Evolutionary conservation across 1,284 basidiomycete genomes (phyloP).

Genomic region (Inonotus obliquus): DNA sequence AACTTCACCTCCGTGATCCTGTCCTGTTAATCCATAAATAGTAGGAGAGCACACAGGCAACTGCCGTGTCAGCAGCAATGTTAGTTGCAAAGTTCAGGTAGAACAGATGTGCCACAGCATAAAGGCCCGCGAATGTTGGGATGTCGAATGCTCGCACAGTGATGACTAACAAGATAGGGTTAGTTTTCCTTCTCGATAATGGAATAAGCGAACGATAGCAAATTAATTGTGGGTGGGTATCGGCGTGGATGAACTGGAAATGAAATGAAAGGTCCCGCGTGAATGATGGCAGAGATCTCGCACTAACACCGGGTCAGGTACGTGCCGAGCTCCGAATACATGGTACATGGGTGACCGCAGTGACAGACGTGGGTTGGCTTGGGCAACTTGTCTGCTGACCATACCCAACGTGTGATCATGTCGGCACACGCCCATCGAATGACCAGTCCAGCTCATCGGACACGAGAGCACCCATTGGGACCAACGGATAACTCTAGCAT

Average conservation of each 20-base stretch:
- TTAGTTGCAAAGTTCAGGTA: constrained; percentile 27
- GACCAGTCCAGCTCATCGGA: too few relatives aligned
- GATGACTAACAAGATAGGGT: constrained; percentile 15
- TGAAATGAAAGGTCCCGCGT: neutral
- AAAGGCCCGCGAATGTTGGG: constrained; percentile 21
- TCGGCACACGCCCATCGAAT: too few relatives aligned
- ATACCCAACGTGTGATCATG: too few relatives aligned
- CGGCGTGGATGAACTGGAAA: neutral
- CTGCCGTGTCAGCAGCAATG: constrained; percentile 29
- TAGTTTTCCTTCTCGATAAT: too few relatives aligned
- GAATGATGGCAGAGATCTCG: neutral
- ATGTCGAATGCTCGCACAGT: constrained; percentile 18
- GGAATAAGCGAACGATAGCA: neutral
- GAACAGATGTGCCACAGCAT: constrained; percentile 22
- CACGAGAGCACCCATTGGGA: too few relatives aligned
- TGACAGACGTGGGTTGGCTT: too few relatives aligned
- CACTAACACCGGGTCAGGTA: neutral
- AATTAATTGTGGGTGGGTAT: neutral
- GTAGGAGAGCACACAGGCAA: constrained; percentile 32
- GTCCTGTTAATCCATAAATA: constrained; percentile 31
- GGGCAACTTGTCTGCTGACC: too few relatives aligned
- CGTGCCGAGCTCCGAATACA: neutral
- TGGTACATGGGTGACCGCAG: too few relatives aligned
- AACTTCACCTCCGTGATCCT: constrained; percentile 31
- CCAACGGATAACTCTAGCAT: too few relatives aligned